These are phyloP conservation scores for Apostasia shenzhenica DNA, from an alignment of 106 monocot species.

Conservation along the genomic window DNA sequence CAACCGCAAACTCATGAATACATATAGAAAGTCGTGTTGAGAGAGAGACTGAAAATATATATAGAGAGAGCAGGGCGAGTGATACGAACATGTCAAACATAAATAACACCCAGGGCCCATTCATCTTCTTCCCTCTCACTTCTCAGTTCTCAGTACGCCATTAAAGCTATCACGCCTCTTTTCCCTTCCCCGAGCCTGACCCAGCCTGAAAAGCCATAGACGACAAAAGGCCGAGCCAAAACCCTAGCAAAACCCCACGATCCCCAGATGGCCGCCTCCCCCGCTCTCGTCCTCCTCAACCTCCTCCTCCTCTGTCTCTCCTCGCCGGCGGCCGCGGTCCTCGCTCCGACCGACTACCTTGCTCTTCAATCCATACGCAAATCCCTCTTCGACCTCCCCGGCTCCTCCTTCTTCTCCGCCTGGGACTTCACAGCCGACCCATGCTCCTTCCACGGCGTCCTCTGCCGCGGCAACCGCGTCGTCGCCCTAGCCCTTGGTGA, in stretches of 20 bases:
- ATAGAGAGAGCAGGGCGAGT: not conserved
- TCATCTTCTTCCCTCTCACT: not conserved
- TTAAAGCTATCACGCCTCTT: conserved; percentile 1
- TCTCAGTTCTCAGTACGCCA: not conserved
- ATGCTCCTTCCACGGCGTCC: conserved; percentile 39
- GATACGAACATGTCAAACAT: not conserved
- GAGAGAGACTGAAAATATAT: no score
- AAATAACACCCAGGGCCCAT: not conserved
- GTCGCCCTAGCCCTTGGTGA: conserved; percentile 53
- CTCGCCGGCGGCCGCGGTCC: conserved; percentile 15
- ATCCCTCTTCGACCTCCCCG: conserved; percentile 62
- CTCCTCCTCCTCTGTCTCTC: not conserved
- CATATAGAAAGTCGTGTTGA: no score
- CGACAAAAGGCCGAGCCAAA: not conserved
- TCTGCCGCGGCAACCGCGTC: conserved; percentile 45
- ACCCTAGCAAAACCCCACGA: not conserved
- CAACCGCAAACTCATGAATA: not conserved
- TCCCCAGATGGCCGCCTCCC: not conserved
- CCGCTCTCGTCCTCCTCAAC: not conserved
- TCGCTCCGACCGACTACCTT: conserved; percentile 65
- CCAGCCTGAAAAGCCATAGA: not conserved
- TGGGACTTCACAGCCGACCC: conserved; percentile 90
- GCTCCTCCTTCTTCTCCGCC: conserved; percentile 60
- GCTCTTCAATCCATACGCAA: conserved; percentile 61
- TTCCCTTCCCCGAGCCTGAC: not conserved